Percentiles rank a stretch among this genome's conserved stretches.
Evolutionary conservation across 2,329 filamentous ascomycete genomes (phyloP).

Genomic region (Fusarium secorum): DNA sequence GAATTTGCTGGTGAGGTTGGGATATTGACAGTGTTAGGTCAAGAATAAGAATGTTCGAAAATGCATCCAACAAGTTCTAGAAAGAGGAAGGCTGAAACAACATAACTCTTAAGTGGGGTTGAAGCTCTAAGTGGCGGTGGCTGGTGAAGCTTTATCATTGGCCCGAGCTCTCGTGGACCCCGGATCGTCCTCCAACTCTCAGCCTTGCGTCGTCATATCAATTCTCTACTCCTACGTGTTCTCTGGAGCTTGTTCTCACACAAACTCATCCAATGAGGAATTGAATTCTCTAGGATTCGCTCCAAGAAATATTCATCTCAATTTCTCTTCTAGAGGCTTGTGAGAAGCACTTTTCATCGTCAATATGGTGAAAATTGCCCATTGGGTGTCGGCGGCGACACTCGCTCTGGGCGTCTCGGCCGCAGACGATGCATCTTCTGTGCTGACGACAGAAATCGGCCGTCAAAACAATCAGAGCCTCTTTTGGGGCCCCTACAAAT

Average conservation of each 20-base stretch:
- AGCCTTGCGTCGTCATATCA: slow-evolving; percentile 41
- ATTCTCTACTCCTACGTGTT: slow-evolving; percentile 36
- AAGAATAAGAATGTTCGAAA: slow-evolving; percentile 6
- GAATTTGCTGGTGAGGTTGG: background rate
- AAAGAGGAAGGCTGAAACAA: slow-evolving; percentile 32
- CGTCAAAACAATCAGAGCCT: slow-evolving; percentile 79
- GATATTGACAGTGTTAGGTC: background rate
- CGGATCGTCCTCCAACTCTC: slow-evolving; percentile 11
- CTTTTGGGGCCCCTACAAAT: slow-evolving; percentile 94
- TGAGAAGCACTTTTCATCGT: background rate
- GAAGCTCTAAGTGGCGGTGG: slow-evolving; percentile 25
- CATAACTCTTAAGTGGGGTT: slow-evolving; percentile 15
- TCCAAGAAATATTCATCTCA: background rate
- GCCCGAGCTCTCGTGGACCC: slow-evolving; percentile 32
- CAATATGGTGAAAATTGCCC: slow-evolving; percentile 46
- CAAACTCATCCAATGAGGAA: slow-evolving; percentile 14
- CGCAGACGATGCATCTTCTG: slow-evolving; percentile 44
- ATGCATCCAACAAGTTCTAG: slow-evolving; percentile 11
- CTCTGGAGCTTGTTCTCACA: slow-evolving; percentile 21
- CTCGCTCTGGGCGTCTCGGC: slow-evolving; percentile 42
- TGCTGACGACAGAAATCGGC: slow-evolving; percentile 59
- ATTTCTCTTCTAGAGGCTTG: background rate
- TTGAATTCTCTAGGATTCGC: background rate
- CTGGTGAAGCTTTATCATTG: slow-evolving; percentile 34
- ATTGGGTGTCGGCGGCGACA: slow-evolving; percentile 43